Evolutionary conservation across 192 early-diverging fungal genomes (phyloP).

Genomic region (Chytriomyces sp.): DNA sequence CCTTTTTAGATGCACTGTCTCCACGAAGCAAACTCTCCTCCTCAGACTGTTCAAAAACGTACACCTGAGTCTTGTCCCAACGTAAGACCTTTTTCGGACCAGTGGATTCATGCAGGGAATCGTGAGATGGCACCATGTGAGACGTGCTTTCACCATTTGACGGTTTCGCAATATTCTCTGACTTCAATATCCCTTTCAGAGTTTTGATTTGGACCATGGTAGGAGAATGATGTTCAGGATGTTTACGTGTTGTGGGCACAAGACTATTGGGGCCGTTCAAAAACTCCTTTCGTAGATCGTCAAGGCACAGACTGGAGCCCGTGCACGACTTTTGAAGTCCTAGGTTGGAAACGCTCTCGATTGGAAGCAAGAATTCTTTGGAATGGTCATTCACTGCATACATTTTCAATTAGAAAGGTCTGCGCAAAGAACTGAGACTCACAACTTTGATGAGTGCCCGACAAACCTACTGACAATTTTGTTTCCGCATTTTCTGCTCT

Average conservation of each 20-base stretch:
- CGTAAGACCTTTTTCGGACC: not conserved
- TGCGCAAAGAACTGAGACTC: not conserved
- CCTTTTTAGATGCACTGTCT: not conserved
- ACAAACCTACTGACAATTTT: too few relatives aligned
- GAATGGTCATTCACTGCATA: not conserved
- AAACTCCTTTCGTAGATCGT: conserved; percentile 16
- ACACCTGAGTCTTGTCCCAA: conserved; percentile 7
- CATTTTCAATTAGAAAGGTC: not conserved
- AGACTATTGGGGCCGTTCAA: not conserved
- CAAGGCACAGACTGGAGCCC: not conserved
- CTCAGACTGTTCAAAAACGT: conserved; percentile 7
- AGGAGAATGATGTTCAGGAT: not conserved
- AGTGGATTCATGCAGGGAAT: not conserved
- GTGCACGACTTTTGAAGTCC: not conserved
- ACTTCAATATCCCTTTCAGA: conserved; percentile 13
- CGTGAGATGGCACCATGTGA: not conserved
- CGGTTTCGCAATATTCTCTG: not conserved
- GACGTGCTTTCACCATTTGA: not conserved
- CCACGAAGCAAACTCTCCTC: not conserved
- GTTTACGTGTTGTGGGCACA: not conserved
- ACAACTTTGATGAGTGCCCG: not conserved
- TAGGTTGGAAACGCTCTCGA: not conserved
- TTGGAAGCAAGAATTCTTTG: not conserved
- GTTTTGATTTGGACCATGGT: not conserved
- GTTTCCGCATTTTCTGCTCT: too few relatives aligned